Conservation (phyloP, 257 asterid species). For the Solanum ahanhuiri region DNA sequence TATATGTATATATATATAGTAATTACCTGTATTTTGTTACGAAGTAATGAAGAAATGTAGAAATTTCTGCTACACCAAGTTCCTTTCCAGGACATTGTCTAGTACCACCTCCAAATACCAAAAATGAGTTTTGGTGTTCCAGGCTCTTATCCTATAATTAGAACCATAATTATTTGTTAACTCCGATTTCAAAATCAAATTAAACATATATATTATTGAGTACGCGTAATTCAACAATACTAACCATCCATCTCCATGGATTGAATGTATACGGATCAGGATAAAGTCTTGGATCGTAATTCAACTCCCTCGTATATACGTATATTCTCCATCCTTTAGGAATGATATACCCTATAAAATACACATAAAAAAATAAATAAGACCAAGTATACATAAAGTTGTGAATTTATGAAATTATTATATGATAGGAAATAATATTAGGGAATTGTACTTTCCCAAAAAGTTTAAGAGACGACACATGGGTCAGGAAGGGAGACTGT, state of each 20-base stretch:
- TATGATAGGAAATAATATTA: background rate
- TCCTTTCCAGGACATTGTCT: slow-evolving; percentile 98
- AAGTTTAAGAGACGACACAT: slow-evolving; percentile 12
- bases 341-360: slow-evolving; percentile 56
- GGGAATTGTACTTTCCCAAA: background rate
- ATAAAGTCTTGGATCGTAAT: slow-evolving; percentile 71
- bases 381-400: background rate
- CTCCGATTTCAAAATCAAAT: background rate
- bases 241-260: slow-evolving; percentile 99
- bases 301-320: slow-evolving; percentile 52
- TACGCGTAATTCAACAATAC: background rate
- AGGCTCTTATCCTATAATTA: slow-evolving; percentile 51
- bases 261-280: slow-evolving; percentile 85
- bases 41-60: slow-evolving; percentile 90
- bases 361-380: background rate
- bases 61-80: slow-evolving; percentile 94
- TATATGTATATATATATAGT: background rate
- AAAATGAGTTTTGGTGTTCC: slow-evolving; percentile 66
- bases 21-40: slow-evolving; percentile 68
- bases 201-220: too few relatives aligned
- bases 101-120: slow-evolving; percentile 94
- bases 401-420: background rate
- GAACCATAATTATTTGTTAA: background rate
- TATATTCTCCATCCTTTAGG: slow-evolving; percentile 97
- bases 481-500: slow-evolving; percentile 25